Conservation (phyloP, 2,329 filamentous ascomycete species). For the Clonostachys rosea region DNA sequence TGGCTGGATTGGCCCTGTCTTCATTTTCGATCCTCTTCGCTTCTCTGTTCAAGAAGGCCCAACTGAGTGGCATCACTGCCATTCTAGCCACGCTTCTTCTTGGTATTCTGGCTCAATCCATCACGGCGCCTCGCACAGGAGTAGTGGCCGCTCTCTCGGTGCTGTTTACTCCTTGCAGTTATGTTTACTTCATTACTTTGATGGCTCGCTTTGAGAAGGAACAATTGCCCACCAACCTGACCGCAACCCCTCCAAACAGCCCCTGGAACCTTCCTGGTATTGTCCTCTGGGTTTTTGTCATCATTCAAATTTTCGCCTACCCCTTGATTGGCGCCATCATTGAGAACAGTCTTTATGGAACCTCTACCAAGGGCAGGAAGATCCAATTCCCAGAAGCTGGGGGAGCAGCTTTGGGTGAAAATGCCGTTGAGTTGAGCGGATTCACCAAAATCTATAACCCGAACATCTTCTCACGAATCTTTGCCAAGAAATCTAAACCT, state of each 20-base stretch:
- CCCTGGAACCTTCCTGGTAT: constrained; percentile 69
- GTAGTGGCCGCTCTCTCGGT: constrained; percentile 67
- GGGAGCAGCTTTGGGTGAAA: not conserved
- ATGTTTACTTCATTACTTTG: constrained; percentile 73
- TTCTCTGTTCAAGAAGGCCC: constrained; percentile 80
- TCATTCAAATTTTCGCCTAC: constrained; percentile 74
- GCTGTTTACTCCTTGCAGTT: constrained; percentile 84
- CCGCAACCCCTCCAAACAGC: constrained; percentile 56
- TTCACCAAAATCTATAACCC: constrained; percentile 79
- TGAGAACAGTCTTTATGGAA: constrained; percentile 73
- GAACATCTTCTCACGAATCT: constrained; percentile 51
- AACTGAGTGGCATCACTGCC: constrained; percentile 79
- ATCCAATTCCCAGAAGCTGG: constrained; percentile 21
- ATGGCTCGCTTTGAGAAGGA: constrained; percentile 73
- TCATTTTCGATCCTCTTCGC: constrained; percentile 80
- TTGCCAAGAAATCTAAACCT: constrained; percentile 33
- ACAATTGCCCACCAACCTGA: constrained; percentile 54
- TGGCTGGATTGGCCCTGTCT: constrained; percentile 71
- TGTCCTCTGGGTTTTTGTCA: constrained; percentile 71
- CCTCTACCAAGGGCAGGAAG: constrained; percentile 57
- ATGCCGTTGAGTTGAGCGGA: constrained; percentile 56
- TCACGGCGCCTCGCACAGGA: constrained; percentile 56
- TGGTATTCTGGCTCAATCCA: constrained; percentile 76
- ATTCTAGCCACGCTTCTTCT: constrained; percentile 70
- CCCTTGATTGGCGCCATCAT: constrained; percentile 70